Evolutionary conservation across 2,329 filamentous ascomycete species (phyloP).

Genomic region (Fusarium torreyae): DNA sequence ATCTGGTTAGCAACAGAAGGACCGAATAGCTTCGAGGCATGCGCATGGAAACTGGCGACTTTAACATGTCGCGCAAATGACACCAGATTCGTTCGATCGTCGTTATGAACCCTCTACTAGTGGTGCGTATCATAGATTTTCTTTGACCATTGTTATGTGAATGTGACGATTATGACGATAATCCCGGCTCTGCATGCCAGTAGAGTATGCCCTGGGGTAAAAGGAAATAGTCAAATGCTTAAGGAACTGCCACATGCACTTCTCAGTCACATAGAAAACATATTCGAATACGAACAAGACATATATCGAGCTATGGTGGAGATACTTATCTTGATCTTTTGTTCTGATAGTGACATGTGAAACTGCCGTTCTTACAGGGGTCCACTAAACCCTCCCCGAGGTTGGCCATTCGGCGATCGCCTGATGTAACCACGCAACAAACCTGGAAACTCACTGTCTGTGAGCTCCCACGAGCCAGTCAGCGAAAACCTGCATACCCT

Average conservation of each 20-base stretch:
- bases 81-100: background rate
- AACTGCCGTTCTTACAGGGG: constrained; percentile 28
- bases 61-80: background rate
- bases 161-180: background rate
- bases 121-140: background rate
- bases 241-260: background rate
- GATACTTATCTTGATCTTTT: constrained; percentile 10
- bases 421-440: constrained; percentile 43
- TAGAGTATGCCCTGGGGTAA: background rate
- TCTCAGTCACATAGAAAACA: background rate
- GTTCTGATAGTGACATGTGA: constrained; percentile 39
- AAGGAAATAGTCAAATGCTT: background rate
- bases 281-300: constrained; percentile 16
- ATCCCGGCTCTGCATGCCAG: background rate
- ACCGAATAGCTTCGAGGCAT: no score
- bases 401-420: constrained; percentile 35
- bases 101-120: background rate
- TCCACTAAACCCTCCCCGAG: constrained; percentile 38
- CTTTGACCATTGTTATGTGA: background rate
- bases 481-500: constrained; percentile 19
- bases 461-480: constrained; percentile 21
- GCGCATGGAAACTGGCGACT: no score
- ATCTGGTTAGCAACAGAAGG: background rate
- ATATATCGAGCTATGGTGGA: constrained; percentile 21
- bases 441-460: constrained; percentile 28